Evolutionary conservation across 108 stramenopile species (phyloP), one percentile per base, ranked within the genome.

Genomic region (Phaeodactylum tricornutum): DNA sequence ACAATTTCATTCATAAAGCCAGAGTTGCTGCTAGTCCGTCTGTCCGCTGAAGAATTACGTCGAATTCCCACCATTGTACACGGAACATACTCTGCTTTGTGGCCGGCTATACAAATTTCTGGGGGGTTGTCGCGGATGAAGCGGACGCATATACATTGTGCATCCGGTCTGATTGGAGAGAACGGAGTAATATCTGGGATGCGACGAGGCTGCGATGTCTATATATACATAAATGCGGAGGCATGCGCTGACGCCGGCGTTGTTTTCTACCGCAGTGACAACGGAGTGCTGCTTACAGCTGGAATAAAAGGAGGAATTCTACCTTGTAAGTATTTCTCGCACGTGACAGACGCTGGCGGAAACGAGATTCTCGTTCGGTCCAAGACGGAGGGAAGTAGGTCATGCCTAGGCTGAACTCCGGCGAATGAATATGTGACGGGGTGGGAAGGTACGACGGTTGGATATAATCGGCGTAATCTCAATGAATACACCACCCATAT

Each of bases 71-170:
- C 67, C 25, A 75, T 89, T 29, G 71, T 77, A 5, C 87, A 89
- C 52, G 87, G 87, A 30, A 89, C 83, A 3, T 72, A 73, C n/a
- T 32, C 28, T 12, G 66, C 62, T 19, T 67, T 78, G 30, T 89
- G 83, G 83, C 42, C 75, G 4, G 49, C 66, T 16, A 66, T 64
- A 15, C 84, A 84, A 33, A 34, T 56, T 35, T 53, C 47, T n/a
- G 62, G 72, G 33, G 82, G 83, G n/a, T 53, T 89, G 38, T 52
- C 41, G 24, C 61, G 66, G 39, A 84, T 80, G 81, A 77, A 59
- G 22, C 65, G 82, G 40, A 84, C 76, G 29, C 87, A 89, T 30
- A 89, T 89, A 33, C 87, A 89, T 58, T 84, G 79, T 68, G 87
- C 83, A 4, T 45, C 67, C 2, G 87, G 87, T 9, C 25, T 89